Evolutionary conservation across 2,329 filamentous ascomycete species (phyloP).

Genomic region (Alternaria arborescens): DNA sequence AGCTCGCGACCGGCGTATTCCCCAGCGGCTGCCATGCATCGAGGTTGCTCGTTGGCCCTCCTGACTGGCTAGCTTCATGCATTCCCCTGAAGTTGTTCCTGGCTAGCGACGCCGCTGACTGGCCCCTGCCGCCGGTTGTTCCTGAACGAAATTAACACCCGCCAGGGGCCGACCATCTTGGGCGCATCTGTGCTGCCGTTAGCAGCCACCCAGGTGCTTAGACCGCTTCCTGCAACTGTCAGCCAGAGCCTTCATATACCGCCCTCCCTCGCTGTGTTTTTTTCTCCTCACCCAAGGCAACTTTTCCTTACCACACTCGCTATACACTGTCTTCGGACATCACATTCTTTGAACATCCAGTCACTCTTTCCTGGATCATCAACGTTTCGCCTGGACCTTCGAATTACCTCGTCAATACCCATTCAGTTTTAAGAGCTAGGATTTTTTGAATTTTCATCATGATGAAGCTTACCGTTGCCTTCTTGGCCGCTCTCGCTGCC

Average conservation of each 20-base stretch:
- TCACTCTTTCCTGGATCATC: constrained; percentile 50
- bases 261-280: constrained; percentile 23
- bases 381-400: constrained; percentile 37
- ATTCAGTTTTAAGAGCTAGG: constrained; percentile 36
- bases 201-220: constrained; percentile 34
- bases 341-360: constrained; percentile 48
- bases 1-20: constrained; percentile 68
- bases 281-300: constrained; percentile 46
- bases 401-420: constrained; percentile 26
- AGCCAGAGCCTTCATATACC: constrained; percentile 46
- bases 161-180: constrained; percentile 40
- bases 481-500: constrained; percentile 43
- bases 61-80: constrained; percentile 36
- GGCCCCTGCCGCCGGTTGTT: constrained; percentile 35
- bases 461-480: constrained; percentile 47
- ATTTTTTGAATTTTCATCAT: constrained; percentile 24
- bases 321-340: constrained; percentile 44
- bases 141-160: constrained; percentile 48
- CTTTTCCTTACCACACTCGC: constrained; percentile 47
- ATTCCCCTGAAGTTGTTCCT: constrained; percentile 32
- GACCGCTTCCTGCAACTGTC: constrained; percentile 40
- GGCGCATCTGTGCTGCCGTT: constrained; percentile 25
- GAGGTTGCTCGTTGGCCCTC: constrained; percentile 17
- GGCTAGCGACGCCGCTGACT: constrained; percentile 36
- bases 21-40: constrained; percentile 30